Percentiles rank a stretch among this genome's conserved stretches.
Conservation (phyloP, 2,329 filamentous ascomycete species). For the Claviceps sp. region DNA sequence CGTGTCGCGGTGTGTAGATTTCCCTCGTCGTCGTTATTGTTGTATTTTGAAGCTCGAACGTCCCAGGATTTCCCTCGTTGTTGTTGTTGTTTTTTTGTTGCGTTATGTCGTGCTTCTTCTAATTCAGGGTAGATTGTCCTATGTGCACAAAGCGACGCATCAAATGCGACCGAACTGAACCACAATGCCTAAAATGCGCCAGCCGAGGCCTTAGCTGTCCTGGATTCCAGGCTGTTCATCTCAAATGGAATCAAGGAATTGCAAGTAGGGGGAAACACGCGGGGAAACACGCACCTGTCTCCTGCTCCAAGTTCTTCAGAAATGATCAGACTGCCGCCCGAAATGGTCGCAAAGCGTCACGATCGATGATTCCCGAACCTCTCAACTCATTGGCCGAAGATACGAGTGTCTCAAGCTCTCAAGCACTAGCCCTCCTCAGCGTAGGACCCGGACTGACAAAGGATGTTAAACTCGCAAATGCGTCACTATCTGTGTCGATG, state of each 20-base stretch:
- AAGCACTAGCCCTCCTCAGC: not conserved
- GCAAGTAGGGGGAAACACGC: constrained; percentile 11
- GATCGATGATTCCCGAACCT: not conserved
- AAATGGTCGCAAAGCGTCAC: not conserved
- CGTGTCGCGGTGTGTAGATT: constrained; percentile 7
- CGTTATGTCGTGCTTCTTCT: not conserved
- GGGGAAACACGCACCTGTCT: constrained; percentile 6
- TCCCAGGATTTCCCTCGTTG: too few species aligned
- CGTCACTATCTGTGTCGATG: constrained; percentile 3
- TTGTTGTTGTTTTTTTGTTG: too few species aligned
- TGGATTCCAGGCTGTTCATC: constrained; percentile 8
- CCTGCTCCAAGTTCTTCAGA: not conserved
- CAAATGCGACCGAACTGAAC: constrained; percentile 11
- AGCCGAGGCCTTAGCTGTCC: constrained; percentile 9
- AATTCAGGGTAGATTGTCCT: constrained; percentile 8
- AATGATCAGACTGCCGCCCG: not conserved
- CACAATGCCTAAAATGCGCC: constrained; percentile 10
- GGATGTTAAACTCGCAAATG: not conserved
- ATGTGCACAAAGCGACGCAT: constrained; percentile 10
- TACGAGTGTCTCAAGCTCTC: not conserved
- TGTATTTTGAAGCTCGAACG: too few species aligned
- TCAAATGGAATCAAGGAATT: constrained; percentile 12
- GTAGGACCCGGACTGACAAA: not conserved
- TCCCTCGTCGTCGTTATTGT: not conserved
- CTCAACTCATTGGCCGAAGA: not conserved